A percentile compares a stretch with the other conserved stretches of the same genome.
These are phyloP conservation scores for Trypanosoma mega DNA, from an alignment of 208 protist genomes.

Conservation along the genomic window DNA sequence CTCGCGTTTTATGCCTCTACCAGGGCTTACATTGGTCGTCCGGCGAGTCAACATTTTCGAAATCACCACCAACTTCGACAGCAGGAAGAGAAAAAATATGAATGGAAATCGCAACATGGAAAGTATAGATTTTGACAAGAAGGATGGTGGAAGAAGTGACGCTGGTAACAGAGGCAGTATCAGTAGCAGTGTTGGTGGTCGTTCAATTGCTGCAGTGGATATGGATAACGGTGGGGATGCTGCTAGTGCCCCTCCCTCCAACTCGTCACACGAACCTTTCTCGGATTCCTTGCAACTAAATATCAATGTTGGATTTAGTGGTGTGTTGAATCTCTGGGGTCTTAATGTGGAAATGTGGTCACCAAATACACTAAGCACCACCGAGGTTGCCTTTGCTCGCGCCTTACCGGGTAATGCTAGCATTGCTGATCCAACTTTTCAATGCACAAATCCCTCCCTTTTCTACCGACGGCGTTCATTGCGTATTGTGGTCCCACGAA, in stretches of 20 bases:
- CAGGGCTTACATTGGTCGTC: conserved; percentile 39
- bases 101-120: too few relatives aligned
- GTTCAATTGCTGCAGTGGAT: too few relatives aligned
- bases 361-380: conserved; percentile 39
- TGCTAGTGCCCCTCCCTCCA: too few relatives aligned
- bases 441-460: conserved; percentile 52
- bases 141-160: neutral
- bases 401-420: conserved; percentile 32
- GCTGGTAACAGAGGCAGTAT: too few relatives aligned
- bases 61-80: conserved; percentile 29
- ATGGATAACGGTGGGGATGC: too few relatives aligned
- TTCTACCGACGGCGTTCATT: conserved; percentile 43
- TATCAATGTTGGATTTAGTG: conserved; percentile 61
- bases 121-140: conserved; percentile 12
- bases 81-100: too few relatives aligned
- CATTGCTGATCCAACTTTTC: conserved; percentile 35
- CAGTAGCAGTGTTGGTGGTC: too few relatives aligned
- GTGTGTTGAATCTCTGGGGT: conserved; percentile 56
- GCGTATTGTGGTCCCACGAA: conserved; percentile 13
- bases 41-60: conserved; percentile 36
- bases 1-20: conserved; percentile 40
- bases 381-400: conserved; percentile 46
- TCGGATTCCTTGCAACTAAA: conserved; percentile 40
- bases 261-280: too few relatives aligned
- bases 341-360: conserved; percentile 59